These are phyloP conservation scores for Henckelia pumila DNA, from an alignment of 257 asterid species.

Conservation along the genomic window DNA sequence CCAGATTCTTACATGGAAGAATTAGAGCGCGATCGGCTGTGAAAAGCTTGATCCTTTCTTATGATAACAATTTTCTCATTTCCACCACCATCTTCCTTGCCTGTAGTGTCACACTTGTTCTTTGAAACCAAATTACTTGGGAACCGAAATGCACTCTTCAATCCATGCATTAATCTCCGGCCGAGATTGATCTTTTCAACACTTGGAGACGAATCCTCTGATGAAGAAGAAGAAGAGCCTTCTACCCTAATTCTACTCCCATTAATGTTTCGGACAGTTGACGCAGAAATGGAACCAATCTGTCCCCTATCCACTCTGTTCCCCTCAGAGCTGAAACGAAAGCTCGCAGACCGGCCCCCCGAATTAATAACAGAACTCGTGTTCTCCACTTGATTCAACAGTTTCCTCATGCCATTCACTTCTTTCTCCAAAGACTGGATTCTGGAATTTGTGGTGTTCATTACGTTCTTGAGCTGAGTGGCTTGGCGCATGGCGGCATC, in stretches of 20 bases:
- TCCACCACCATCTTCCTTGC: not conserved
- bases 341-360: constrained; percentile 52
- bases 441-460: constrained; percentile 61
- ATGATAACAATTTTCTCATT: constrained; percentile 39
- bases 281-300: constrained; percentile 60
- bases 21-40: constrained; percentile 31
- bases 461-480: constrained; percentile 56
- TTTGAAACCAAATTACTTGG: constrained; percentile 31
- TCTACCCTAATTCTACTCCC: constrained; percentile 20
- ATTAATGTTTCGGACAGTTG: constrained; percentile 38
- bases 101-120: constrained; percentile 43
- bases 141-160: constrained; percentile 55
- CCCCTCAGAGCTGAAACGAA: constrained; percentile 48
- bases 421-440: constrained; percentile 63
- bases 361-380: constrained; percentile 26
- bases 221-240: constrained; percentile 41
- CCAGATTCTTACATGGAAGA: constrained; percentile 1
- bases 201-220: constrained; percentile 29
- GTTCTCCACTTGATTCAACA: constrained; percentile 41
- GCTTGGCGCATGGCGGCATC: constrained; percentile 72
- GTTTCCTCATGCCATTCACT: constrained; percentile 51
- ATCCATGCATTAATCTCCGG: constrained; percentile 52
- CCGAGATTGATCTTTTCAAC: constrained; percentile 45
- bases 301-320: constrained; percentile 56
- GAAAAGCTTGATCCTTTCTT: constrained; percentile 38